phyloP scores from a whole-genome alignment of 805 yeast species.

The Ogataea kodamae region DNA sequence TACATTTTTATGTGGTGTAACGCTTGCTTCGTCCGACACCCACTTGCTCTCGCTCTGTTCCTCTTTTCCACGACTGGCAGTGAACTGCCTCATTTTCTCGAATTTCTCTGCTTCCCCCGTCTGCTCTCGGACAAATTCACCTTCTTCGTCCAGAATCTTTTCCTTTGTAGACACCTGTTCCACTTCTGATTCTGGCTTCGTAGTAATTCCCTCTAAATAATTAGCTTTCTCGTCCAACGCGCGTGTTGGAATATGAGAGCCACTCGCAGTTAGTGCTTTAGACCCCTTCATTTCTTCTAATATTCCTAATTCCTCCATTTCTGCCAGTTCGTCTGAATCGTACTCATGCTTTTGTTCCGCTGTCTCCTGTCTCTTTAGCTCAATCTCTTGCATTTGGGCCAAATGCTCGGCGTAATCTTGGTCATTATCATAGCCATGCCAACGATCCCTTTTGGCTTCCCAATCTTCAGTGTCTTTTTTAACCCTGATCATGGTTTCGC shows the following conservation, averaged over 20 bases:
- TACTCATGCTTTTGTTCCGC: constrained; percentile 21
- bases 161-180: constrained; percentile 37
- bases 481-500: constrained; percentile 8
- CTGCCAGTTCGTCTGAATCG: constrained; percentile 44
- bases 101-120: constrained; percentile 57
- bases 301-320: constrained; percentile 39
- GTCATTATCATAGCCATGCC: constrained; percentile 70
- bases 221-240: constrained; percentile 76
- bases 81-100: constrained; percentile 45
- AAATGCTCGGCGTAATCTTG: constrained; percentile 55
- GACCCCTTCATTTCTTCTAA: constrained; percentile 20
- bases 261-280: constrained; percentile 15
- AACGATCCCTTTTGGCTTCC: constrained; percentile 73
- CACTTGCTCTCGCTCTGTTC: no score
- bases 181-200: constrained; percentile 38
- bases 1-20: no score
- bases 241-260: constrained; percentile 44
- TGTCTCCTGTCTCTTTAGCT: constrained; percentile 38
- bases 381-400: constrained; percentile 44
- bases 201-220: constrained; percentile 47
- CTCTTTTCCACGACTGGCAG: constrained; percentile 38
- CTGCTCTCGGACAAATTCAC: constrained; percentile 51
- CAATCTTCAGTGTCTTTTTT: constrained; percentile 41
- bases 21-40: no score
- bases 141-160: constrained; percentile 34